Percentiles rank a stretch among this genome's conserved stretches.
Evolutionary conservation across 1,284 basidiomycete genomes (phyloP).

Genomic region (Taiwanofungus camphoratus): DNA sequence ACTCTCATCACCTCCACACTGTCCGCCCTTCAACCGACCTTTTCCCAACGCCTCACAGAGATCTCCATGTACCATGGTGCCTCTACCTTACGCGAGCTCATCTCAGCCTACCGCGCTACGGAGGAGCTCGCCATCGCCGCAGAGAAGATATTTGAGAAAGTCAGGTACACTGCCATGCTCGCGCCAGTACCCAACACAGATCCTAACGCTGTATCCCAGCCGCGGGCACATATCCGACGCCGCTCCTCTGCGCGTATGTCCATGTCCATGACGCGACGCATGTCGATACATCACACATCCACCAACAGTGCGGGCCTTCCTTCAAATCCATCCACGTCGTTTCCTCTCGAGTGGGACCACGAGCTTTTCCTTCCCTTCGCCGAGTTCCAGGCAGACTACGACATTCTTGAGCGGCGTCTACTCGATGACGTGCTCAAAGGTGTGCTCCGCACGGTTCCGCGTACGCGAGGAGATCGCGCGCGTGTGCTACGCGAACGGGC

Average conservation of each 20-base stretch:
- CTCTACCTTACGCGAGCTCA: slow-evolving; percentile 61
- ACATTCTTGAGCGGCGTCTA: slow-evolving; percentile 64
- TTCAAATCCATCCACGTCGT: slow-evolving; percentile 23
- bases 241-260: slow-evolving; percentile 67
- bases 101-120: slow-evolving; percentile 64
- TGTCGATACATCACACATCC: slow-evolving; percentile 35
- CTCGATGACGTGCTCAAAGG: slow-evolving; percentile 53
- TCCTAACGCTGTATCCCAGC: slow-evolving; percentile 10
- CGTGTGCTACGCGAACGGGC: slow-evolving; percentile 67
- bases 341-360: slow-evolving; percentile 75
- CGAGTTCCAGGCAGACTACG: slow-evolving; percentile 83
- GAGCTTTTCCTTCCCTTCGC: slow-evolving; percentile 89
- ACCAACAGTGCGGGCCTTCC: slow-evolving; percentile 18
- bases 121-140: slow-evolving; percentile 74
- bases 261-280: slow-evolving; percentile 68
- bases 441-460: slow-evolving; percentile 29
- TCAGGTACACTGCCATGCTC: slow-evolving; percentile 40
- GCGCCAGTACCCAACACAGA: slow-evolving; percentile 20
- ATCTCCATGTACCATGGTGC: slow-evolving; percentile 62
- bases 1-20: slow-evolving; percentile 78
- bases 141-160: slow-evolving; percentile 73
- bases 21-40: slow-evolving; percentile 72
- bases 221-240: slow-evolving; percentile 25
- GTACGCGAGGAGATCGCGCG: slow-evolving; percentile 44
- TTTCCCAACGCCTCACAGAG: slow-evolving; percentile 69